These are phyloP conservation scores for Styphnolobium japonicum DNA, from an alignment of 306 rosid genomes.

Conservation along the genomic window DNA sequence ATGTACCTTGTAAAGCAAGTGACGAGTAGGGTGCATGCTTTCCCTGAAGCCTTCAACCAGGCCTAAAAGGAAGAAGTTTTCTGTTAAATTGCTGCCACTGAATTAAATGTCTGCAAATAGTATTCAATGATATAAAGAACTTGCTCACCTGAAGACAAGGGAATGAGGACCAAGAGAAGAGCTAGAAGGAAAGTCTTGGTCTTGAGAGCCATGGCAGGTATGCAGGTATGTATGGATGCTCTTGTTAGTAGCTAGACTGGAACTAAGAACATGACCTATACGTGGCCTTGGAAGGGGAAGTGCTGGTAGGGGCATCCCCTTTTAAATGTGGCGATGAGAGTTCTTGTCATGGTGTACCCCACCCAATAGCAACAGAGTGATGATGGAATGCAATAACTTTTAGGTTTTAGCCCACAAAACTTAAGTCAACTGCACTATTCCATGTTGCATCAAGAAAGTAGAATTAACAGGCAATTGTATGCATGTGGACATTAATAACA, in stretches of 20 bases:
- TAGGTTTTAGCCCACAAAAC: conserved; percentile 38
- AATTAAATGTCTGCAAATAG: background rate
- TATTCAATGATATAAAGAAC: background rate
- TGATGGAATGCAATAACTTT: conserved; percentile 59
- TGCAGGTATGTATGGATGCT: conserved; percentile 2
- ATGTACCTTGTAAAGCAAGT: conserved; percentile 49
- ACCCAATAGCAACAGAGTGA: conserved; percentile 54
- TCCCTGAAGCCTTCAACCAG: conserved; percentile 55
- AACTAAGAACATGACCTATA: conserved; percentile 13
- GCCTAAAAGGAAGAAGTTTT: conserved; percentile 28
- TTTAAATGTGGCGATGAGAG: conserved; percentile 39
- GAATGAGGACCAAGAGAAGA: conserved; percentile 48
- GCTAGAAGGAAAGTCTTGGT: conserved; percentile 36
- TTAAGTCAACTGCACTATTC: conserved; percentile 65
- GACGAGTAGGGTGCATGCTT: conserved; percentile 29
- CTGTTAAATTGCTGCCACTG: background rate
- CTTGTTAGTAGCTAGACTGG: conserved; percentile 1
- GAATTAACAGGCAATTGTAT: conserved; percentile 21
- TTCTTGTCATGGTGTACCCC: conserved; percentile 48
- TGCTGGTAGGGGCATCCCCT: conserved; percentile 21
- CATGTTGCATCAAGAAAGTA: conserved; percentile 32
- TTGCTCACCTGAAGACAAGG: conserved; percentile 57
- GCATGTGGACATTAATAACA: conserved; percentile 47
- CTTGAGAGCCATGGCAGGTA: conserved; percentile 47
- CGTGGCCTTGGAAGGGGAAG: conserved; percentile 34